Evolutionary conservation across 2,329 filamentous ascomycete species (phyloP).

Genomic region (Pseudocercospora vitis): DNA sequence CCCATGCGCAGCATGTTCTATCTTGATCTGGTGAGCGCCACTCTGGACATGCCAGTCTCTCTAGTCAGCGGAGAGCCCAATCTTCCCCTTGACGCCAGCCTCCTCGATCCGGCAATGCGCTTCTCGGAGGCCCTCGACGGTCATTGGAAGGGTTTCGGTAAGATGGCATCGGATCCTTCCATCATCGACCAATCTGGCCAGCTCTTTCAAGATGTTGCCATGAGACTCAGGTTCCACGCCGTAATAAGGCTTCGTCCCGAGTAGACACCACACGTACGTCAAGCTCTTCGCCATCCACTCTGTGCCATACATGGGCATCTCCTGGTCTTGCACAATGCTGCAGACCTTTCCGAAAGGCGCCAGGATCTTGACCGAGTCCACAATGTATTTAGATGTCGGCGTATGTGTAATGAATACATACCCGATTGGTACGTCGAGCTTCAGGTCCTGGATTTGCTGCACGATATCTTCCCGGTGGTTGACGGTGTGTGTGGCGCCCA

Average conservation of each 20-base stretch:
- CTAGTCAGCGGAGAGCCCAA: constrained; percentile 39
- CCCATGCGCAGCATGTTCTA: too few relatives aligned
- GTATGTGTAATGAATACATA: constrained; percentile 48
- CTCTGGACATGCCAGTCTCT: too few relatives aligned
- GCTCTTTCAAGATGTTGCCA: constrained; percentile 33
- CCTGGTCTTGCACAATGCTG: constrained; percentile 47
- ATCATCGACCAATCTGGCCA: constrained; percentile 39
- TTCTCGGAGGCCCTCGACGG: constrained; percentile 41
- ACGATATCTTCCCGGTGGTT: constrained; percentile 46
- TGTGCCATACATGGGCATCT: constrained; percentile 33
- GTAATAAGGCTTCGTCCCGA: constrained; percentile 4
- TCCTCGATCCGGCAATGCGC: constrained; percentile 44
- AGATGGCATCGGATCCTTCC: constrained; percentile 44
- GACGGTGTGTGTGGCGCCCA: constrained; percentile 48
- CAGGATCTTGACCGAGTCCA: constrained; percentile 41
- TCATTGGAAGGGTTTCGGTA: constrained; percentile 40
- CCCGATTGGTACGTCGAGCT: constrained; percentile 42
- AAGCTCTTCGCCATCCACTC: constrained; percentile 11
- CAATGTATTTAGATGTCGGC: constrained; percentile 45
- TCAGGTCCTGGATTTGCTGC: constrained; percentile 40
- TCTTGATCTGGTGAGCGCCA: too few relatives aligned
- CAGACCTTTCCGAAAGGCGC: constrained; percentile 49
- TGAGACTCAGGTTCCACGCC: neutral
- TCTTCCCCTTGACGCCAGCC: constrained; percentile 43
- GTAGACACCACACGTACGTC: constrained; percentile 1